Percentiles rank a stretch among this genome's conserved stretches.
Evolutionary conservation across 768 basidiomycete species (phyloP).

Genomic region (Sarcodon aspratus): DNA sequence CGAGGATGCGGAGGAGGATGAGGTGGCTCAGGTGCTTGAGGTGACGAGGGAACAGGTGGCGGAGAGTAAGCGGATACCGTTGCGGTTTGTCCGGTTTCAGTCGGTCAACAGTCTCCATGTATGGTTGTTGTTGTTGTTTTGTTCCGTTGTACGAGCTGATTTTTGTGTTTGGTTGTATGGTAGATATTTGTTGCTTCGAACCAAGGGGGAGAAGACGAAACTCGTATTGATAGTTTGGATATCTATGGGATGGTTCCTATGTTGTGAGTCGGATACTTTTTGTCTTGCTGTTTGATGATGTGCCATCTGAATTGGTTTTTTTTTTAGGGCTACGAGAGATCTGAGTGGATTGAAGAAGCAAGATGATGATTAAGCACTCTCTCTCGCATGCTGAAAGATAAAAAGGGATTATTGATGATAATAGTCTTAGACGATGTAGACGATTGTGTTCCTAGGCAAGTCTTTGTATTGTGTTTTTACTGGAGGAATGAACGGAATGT

Average conservation of each 20-base stretch:
- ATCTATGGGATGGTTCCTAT: conserved; percentile 33
- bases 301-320: not conserved
- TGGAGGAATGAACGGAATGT: not conserved
- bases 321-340: conserved; percentile 13
- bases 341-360: conserved; percentile 16
- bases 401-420: not conserved
- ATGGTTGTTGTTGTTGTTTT: conserved; percentile 12
- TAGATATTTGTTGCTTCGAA: conserved; percentile 65
- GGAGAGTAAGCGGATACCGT: conserved; percentile 34
- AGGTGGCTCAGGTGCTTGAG: conserved; percentile 46
- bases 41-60: conserved; percentile 37
- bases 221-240: conserved; percentile 59
- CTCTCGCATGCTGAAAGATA: no score
- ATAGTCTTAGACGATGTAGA: not conserved
- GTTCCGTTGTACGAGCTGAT: not conserved
- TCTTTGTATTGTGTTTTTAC: not conserved
- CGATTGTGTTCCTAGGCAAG: not conserved
- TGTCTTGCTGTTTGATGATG: not conserved
- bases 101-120: conserved; percentile 57
- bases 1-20: conserved; percentile 34
- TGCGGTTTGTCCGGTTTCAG: conserved; percentile 65
- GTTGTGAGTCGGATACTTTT: not conserved
- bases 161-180: not conserved
- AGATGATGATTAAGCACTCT: conserved; percentile 8
- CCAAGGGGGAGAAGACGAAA: conserved; percentile 50